Evolutionary conservation across 1,284 basidiomycete species (phyloP), one percentile per base, ranked within the genome.

Genomic region (Apiotrichum veenhuisii): DNA sequence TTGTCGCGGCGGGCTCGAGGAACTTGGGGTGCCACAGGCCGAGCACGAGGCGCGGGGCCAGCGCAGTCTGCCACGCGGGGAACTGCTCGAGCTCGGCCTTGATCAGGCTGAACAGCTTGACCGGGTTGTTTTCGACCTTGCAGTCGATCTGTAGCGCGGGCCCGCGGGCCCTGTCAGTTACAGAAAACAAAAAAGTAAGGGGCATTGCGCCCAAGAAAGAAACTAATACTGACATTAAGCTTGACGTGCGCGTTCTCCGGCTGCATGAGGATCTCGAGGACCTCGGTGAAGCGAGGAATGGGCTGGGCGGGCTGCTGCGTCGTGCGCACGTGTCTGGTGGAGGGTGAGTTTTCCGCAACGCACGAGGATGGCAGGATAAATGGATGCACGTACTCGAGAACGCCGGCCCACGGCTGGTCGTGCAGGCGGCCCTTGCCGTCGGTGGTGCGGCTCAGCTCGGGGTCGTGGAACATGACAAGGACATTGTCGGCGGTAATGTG

Each of bases 391-490:
- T 50, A 77, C 75, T 77, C 74, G n/a, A 77, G 59, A 0, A 71
- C 70, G 14, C 73, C 77, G 18, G 48, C 26, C 77, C 82, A 83
- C 7, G 73, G 71, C 58, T 78, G 77, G 46, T 79, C 72, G 43
- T 79, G 72, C 61, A 83, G 81, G 23, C 77, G 69, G 26, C 82
- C 83, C 15, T 73, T 74, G 23, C 82, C 81, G 64, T 82, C 72
- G 34, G 83, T 84, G 20, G 82, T 84, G 22, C 83, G 74, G 50
- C 78, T 78, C 12, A 83, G 67, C 37, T 73, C 84, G 14, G 91
- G 89, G 77, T 98, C 94, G 75, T 97, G 93, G 78, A 95, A 96
- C 90, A 98, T 93, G 61, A 98, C 78, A 48, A 98, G 88, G 49
- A 91, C 85, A 68, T 87, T 82, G 79, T 98, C 95, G 64, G 83